Conservation (phyloP, 306 rosid species). For the Cucurbita argyrosperma region DNA sequence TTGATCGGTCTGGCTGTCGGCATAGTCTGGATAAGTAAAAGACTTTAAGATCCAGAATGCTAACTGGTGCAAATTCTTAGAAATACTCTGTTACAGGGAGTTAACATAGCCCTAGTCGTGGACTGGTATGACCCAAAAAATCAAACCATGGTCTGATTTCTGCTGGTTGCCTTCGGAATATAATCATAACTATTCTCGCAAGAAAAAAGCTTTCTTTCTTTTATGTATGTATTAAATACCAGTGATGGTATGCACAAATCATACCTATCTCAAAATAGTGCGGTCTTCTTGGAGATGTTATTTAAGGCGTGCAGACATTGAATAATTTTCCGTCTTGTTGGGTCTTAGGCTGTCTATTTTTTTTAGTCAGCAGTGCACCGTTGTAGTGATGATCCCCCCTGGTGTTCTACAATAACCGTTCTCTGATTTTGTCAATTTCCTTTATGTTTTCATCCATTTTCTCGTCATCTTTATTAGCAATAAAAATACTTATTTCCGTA, state of each 20-base stretch:
- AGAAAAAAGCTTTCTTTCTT: not conserved
- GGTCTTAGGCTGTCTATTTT: not conserved
- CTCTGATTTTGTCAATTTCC: not conserved
- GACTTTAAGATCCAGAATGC: not conserved
- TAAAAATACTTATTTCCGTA: not conserved
- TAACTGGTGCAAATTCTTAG: not conserved
- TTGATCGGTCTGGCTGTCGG: not conserved
- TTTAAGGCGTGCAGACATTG: too few relatives aligned
- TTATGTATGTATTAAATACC: not conserved
- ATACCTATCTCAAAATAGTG: not conserved
- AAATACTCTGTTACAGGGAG: not conserved
- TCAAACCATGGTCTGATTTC: not conserved
- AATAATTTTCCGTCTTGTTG: not conserved
- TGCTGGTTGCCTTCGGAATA: not conserved
- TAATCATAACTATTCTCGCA: not conserved
- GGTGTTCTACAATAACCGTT: not conserved
- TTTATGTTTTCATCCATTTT: not conserved
- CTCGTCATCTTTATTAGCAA: not conserved
- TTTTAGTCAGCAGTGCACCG: not conserved
- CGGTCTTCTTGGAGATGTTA: too few relatives aligned
- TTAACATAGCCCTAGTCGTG: not conserved
- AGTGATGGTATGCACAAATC: not conserved
- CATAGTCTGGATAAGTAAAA: not conserved
- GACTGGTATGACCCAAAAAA: not conserved
- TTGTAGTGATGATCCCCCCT: not conserved